phyloP scores from a whole-genome alignment of 345 rosid species.

The Salix arbutifolia region DNA sequence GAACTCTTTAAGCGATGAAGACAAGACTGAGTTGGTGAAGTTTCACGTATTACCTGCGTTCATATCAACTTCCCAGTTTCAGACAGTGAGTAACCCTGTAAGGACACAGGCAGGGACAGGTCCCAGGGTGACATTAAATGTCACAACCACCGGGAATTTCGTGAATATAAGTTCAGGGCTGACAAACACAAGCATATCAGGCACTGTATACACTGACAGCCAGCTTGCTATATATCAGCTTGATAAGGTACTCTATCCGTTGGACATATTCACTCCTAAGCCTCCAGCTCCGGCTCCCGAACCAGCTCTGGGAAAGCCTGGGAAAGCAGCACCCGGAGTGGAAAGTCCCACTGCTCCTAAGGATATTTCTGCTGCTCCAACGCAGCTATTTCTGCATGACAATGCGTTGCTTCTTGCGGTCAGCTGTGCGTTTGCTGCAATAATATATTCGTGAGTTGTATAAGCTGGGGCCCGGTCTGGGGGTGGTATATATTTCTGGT shows the following conservation, averaged over 20 bases:
- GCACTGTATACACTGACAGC: conserved; percentile 30
- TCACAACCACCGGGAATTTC: conserved; percentile 24
- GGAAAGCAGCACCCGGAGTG: conserved; percentile 7
- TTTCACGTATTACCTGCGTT: conserved; percentile 36
- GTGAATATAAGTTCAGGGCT: conserved; percentile 33
- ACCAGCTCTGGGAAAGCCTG: neutral
- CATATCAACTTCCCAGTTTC: conserved; percentile 36
- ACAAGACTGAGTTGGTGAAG: conserved; percentile 37
- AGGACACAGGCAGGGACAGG: conserved; percentile 39
- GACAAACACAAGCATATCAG: conserved; percentile 27
- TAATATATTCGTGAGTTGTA: neutral
- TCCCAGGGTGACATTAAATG: conserved; percentile 25
- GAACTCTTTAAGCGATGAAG: conserved; percentile 18
- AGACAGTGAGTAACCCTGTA: conserved; percentile 43
- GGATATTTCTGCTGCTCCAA: conserved; percentile 9
- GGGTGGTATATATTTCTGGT: neutral
- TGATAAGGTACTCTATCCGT: conserved; percentile 37
- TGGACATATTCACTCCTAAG: conserved; percentile 26
- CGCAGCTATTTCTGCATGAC: neutral
- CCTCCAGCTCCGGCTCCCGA: conserved; percentile 26
- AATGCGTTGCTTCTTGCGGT: neutral
- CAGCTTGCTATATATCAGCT: conserved; percentile 39
- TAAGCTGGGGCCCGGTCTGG: neutral
- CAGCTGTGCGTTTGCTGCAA: neutral
- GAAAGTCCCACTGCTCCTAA: conserved; percentile 3